Percentiles rank a stretch among this genome's conserved stretches.
phyloP scores from a whole-genome alignment of 768 basidiomycete genomes.

The Termitomyces sp. region DNA sequence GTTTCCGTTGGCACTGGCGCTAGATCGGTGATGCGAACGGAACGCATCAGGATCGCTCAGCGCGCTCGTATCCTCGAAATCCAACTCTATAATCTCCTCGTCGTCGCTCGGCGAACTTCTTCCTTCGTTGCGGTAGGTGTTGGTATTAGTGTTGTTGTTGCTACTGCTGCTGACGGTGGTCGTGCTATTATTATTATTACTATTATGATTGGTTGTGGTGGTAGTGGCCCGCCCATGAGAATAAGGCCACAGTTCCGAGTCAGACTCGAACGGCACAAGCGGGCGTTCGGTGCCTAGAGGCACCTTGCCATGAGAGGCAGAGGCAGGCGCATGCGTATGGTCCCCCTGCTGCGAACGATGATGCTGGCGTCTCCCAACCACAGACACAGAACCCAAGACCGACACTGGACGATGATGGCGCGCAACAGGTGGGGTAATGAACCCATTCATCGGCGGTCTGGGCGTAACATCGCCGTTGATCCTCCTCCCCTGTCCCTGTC shows the following conservation, averaged over 20 bases:
- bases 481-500: constrained; percentile 19
- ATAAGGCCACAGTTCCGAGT: constrained; percentile 73
- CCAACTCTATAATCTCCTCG: constrained; percentile 73
- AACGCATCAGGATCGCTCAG: constrained; percentile 67
- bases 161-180: too few relatives aligned
- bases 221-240: constrained; percentile 19
- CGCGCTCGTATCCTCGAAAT: constrained; percentile 70
- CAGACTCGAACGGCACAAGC: constrained; percentile 59
- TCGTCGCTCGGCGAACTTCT: constrained; percentile 23
- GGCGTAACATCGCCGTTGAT: constrained; percentile 63
- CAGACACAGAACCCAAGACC: background rate
- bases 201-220: constrained; percentile 29
- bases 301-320: background rate
- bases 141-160: constrained; percentile 21
- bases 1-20: constrained; percentile 2
- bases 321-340: background rate
- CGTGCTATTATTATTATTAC: constrained; percentile 11
- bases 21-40: constrained; percentile 19
- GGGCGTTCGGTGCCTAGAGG: constrained; percentile 24
- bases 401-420: constrained; percentile 1
- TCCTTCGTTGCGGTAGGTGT: background rate
- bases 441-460: constrained; percentile 34
- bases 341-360: background rate
- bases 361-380: background rate
- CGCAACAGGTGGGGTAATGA: constrained; percentile 14